Evolutionary conservation across 805 yeast species (phyloP), one percentile per base, ranked within the genome.

Genomic region (Jamesozyma jinghongensis): DNA sequence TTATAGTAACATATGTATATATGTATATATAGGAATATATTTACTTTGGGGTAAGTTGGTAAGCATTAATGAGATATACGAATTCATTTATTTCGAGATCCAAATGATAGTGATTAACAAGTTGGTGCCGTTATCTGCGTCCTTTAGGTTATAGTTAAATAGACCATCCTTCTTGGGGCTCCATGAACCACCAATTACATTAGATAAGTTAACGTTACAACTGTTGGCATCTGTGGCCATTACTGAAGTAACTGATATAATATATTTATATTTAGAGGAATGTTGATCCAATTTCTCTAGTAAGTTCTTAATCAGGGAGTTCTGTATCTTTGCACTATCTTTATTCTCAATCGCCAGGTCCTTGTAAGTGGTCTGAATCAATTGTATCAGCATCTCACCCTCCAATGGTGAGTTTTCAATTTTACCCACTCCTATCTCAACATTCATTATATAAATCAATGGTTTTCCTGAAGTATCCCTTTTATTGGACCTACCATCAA

Each of bases 101-200:
- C 66, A 67, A 29, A 62, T 46, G 5, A 66, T 45, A 6, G 62
- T 58, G 3, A 64, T 46, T 27, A 67, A 38, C 34, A 56, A 49
- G 36, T 50, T 44, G 4, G 37, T 35, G 3, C 45, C 46, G 2
- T 32, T 22, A 3, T 30, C 43, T n/a, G 48, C 53, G 7, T 45
- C 29, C 5, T 50, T 47, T 12, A 68, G 42, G 37, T 60, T 61
- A 17, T 71, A 41, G 19, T 65, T 65, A 11, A 70, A 58, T 27
- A 66, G 59, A 2, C 84, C 85, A 55, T 79, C 86, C 35, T 66
- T 74, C 11, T 62, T 58, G 7, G 63, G 52, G 46, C 77, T 77
- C 83, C 84, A 79, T 4, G 70, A 61, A 0, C 79, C 71, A 10
- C 79, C 81, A 36, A 75, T 62, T 4, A 66, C 57, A 8, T 70